Evolutionary conservation across 2,329 filamentous ascomycete species (phyloP).

Genomic region (Incumbomyces delicatus): DNA sequence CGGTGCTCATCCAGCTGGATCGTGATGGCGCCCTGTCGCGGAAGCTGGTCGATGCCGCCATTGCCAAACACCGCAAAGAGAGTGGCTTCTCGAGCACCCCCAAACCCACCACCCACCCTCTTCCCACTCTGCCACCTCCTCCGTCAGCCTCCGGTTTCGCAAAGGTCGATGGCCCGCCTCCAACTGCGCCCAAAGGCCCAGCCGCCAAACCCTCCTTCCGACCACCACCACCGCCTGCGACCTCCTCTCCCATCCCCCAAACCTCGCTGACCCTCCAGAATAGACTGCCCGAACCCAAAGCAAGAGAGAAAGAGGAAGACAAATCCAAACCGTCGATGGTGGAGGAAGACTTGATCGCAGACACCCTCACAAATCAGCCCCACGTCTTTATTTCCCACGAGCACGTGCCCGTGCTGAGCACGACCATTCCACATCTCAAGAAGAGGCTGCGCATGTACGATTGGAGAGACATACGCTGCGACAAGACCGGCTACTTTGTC

Average conservation of each 20-base stretch:
- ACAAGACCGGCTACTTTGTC: conserved; percentile 81
- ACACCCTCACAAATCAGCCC: conserved; percentile 65
- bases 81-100: conserved; percentile 28
- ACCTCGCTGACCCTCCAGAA: conserved; percentile 13
- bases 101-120: conserved; percentile 14
- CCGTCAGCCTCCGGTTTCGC: conserved; percentile 30
- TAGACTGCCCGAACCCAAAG: not conserved
- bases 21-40: conserved; percentile 76
- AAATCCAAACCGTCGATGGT: conserved; percentile 47
- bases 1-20: conserved; percentile 77
- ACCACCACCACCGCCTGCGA: conserved; percentile 22
- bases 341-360: conserved; percentile 57
- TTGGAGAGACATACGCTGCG: conserved; percentile 72
- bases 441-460: conserved; percentile 76
- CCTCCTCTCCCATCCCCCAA: conserved; percentile 12
- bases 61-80: conserved; percentile 57
- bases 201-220: conserved; percentile 43
- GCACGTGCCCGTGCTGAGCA: conserved; percentile 75
- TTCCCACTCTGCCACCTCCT: conserved; percentile 16
- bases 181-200: conserved; percentile 78
- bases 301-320: conserved; percentile 6
- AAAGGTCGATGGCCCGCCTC: conserved; percentile 56
- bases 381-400: conserved; percentile 85
- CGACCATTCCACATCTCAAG: conserved; percentile 81
- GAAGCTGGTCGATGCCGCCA: conserved; percentile 62